phyloP scores from a whole-genome alignment of 192 early-diverging fungal genomes.

The Geranomyces variabilis region DNA sequence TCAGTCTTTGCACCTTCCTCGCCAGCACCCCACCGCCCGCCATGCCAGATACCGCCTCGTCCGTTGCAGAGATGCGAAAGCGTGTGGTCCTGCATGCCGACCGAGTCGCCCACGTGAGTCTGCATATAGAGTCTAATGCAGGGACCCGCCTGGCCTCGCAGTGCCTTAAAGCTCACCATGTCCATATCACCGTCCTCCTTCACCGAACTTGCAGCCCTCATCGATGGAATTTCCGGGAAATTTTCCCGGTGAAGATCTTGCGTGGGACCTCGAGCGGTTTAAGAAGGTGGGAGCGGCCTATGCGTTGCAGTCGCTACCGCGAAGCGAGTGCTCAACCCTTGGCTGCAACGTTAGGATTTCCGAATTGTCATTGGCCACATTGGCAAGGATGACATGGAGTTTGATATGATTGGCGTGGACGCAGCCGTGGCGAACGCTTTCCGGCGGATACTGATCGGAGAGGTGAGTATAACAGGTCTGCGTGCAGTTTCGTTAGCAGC shows the following conservation, averaged over 20 bases:
- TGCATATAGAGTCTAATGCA: not conserved
- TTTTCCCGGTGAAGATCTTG: constrained; percentile 63
- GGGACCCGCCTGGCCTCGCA: not conserved
- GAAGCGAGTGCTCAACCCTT: no score
- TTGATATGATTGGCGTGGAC: constrained; percentile 93
- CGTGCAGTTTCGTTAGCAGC: not conserved
- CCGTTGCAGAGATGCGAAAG: constrained; percentile 47
- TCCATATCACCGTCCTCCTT: not conserved
- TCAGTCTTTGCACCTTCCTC: no score
- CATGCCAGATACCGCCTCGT: constrained; percentile 26
- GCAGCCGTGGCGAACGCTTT: constrained; percentile 94
- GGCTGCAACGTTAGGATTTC: constrained; percentile 59
- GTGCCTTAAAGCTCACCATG: no score
- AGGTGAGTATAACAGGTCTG: constrained; percentile 51
- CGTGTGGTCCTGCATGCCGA: constrained; percentile 71
- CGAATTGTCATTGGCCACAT: constrained; percentile 70
- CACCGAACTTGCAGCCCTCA: constrained; percentile 58
- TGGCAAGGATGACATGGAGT: constrained; percentile 82
- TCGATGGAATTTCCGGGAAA: constrained; percentile 77
- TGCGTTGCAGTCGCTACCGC: no score
- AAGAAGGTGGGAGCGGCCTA: constrained; percentile 63
- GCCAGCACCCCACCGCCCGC: not conserved
- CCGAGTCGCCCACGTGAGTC: constrained; percentile 67
- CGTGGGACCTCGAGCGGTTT: constrained; percentile 71
- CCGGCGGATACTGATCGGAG: constrained; percentile 89